Percentiles rank a stretch among this genome's conserved stretches.
Evolutionary conservation across 108 stramenopile genomes (phyloP).

Genomic region (Cyclotella cryptica): DNA sequence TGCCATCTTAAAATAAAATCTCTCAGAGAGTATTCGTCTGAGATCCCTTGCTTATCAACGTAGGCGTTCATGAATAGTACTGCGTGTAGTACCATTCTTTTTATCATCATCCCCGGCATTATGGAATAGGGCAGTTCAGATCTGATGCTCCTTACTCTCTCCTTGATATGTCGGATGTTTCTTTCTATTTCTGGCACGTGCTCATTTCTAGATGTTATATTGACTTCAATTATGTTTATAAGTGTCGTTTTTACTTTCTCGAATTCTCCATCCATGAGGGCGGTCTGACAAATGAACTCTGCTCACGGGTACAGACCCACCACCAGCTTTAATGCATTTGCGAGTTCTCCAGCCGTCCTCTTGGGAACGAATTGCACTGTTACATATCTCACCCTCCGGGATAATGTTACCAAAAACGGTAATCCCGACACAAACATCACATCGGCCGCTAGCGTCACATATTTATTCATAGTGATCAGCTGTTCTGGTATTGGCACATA

Average conservation of each 20-base stretch:
- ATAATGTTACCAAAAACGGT: too few relatives aligned
- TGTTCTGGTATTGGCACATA: neutral
- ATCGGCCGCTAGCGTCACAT: too few relatives aligned
- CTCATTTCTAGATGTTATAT: too few relatives aligned
- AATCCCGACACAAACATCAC: too few relatives aligned
- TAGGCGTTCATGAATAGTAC: constrained; percentile 40
- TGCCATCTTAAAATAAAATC: too few relatives aligned
- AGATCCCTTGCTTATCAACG: constrained; percentile 1
- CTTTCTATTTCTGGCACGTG: too few relatives aligned
- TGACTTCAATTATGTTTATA: too few relatives aligned
- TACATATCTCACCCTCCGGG: neutral
- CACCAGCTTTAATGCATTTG: neutral
- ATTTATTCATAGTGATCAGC: too few relatives aligned
- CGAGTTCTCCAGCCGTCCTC: neutral
- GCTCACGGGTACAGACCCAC: neutral
- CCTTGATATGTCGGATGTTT: constrained; percentile 21
- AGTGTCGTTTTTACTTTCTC: too few relatives aligned
- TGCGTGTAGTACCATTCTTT: constrained; percentile 23
- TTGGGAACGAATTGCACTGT: neutral
- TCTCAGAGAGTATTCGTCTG: constrained; percentile 9
- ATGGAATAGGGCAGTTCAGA: constrained; percentile 30
- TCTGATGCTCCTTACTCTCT: constrained; percentile 30
- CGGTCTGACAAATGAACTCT: neutral
- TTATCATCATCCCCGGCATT: too few relatives aligned
- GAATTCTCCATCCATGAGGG: too few relatives aligned